Conservation (phyloP, 345 rosid species). For the Nasturtium officinale region DNA sequence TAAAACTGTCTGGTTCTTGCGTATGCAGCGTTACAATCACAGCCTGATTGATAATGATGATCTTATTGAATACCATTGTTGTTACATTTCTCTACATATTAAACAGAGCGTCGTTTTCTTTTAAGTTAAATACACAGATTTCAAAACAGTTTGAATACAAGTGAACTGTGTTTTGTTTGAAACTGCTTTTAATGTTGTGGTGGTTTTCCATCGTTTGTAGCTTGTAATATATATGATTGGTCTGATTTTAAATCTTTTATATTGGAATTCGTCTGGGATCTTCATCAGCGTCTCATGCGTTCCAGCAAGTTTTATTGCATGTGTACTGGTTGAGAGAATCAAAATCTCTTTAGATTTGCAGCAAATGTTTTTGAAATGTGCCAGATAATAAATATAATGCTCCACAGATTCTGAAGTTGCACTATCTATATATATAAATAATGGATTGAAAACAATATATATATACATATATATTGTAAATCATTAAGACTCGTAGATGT, state of each 20-base stretch:
- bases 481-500: too few relatives aligned
- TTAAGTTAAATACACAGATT: conserved; percentile 1
- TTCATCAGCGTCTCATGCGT: too few relatives aligned
- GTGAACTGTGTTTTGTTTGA: conserved; percentile 12
- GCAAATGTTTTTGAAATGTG: background rate
- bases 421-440: background rate
- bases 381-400: background rate
- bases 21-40: conserved; percentile 70
- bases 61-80: conserved; percentile 9
- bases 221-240: conserved; percentile 36
- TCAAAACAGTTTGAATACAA: conserved; percentile 15
- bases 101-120: conserved; percentile 25
- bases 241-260: background rate
- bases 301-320: too few relatives aligned
- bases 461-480: too few relatives aligned
- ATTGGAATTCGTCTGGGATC: background rate
- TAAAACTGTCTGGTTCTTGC: conserved; percentile 76
- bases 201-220: conserved; percentile 11
- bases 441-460: too few relatives aligned
- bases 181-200: background rate
- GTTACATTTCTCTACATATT: conserved; percentile 5
- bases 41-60: conserved; percentile 50
- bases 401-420: background rate
- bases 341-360: background rate
- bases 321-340: background rate